Evolutionary conservation across 257 asterid species (phyloP), one percentile per base, ranked within the genome.

Genomic region (Solanum bulbocastanum): DNA sequence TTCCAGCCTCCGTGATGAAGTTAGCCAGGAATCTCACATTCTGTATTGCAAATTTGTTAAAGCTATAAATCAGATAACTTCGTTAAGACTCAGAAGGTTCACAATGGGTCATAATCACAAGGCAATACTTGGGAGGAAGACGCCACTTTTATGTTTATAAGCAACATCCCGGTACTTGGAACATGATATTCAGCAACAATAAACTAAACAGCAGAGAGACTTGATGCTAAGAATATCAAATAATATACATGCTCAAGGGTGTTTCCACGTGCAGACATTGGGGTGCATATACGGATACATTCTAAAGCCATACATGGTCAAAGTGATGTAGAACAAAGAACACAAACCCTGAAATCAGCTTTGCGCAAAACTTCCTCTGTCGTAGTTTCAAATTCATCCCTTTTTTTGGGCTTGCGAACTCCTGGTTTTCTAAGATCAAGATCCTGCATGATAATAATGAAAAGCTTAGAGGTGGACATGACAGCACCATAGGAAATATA

Each of bases 311-410:
- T 30, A 65, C 35, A 35, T 83, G 27, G 40, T 40, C 42, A 71
- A 84, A 68, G 84, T 72, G 11, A 76, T 27, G 85, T 10, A 86
- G 84, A 83, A 46, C 27, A 82, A 86, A 35, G 42, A 60, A 90
- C 65, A 69, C 94, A 11, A 83, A 97, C 99, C 99, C 99, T 94
- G 95, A 97, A 97, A 94, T 97, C 99, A 87, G 99, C 98, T 89
- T 95, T 92, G 66, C 74, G 89, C 73, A 97, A 84, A 83, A 94
- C 99, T 93, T 97, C 99, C 86, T 90, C 88, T 6, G 99, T 94
- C 5, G 98, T 93, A 10, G 98, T 94, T 93, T 92, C 94, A 91
- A 97, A 95, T 89, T 93, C 96, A 5, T 6, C 4, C 91, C 98
- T 92, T 90, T 73, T 94, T 46, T 2, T 4, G 56, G 95, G 94